Conservation (phyloP, 495 filamentous ascomycete genomes). For the Aspergillus hancockii region DNA sequence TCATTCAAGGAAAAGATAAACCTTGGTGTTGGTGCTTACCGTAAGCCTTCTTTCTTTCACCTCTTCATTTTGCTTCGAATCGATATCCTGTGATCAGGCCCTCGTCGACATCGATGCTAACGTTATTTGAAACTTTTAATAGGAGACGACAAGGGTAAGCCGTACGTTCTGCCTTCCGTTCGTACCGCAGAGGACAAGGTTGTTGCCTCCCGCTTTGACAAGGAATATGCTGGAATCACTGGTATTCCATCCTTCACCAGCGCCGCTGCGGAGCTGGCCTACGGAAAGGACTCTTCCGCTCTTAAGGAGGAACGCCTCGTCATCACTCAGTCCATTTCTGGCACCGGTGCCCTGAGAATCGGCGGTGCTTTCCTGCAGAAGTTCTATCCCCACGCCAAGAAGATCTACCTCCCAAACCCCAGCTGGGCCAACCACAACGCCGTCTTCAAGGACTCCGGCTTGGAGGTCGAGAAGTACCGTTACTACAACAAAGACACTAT, state of each 20-base stretch:
- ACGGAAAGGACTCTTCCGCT: constrained; percentile 74
- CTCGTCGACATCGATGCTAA: background rate
- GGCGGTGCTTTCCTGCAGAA: constrained; percentile 89
- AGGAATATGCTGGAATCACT: constrained; percentile 98
- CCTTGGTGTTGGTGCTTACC: constrained; percentile 69
- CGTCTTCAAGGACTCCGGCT: constrained; percentile 89
- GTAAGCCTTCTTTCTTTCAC: constrained; percentile 31
- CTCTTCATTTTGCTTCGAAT: background rate
- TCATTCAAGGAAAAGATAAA: constrained; percentile 93
- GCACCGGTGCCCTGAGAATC: constrained; percentile 92
- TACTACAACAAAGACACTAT: constrained; percentile 99
- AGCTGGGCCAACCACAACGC: constrained; percentile 99
- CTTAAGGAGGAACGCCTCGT: constrained; percentile 78
- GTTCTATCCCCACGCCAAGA: constrained; percentile 87
- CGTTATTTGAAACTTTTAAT: background rate
- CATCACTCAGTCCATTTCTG: constrained; percentile 97
- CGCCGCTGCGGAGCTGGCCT: constrained; percentile 86
- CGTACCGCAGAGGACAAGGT: constrained; percentile 85
- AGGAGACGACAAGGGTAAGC: constrained; percentile 94
- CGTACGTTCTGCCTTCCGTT: constrained; percentile 94
- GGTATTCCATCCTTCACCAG: constrained; percentile 92
- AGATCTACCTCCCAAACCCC: constrained; percentile 90
- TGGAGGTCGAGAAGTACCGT: constrained; percentile 89
- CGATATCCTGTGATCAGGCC: background rate
- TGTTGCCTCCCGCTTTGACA: constrained; percentile 74